Percentiles rank a stretch among this genome's conserved stretches.
Evolutionary conservation across 305 asterid genomes (phyloP).

Genomic region (Euphrasia arctica): DNA sequence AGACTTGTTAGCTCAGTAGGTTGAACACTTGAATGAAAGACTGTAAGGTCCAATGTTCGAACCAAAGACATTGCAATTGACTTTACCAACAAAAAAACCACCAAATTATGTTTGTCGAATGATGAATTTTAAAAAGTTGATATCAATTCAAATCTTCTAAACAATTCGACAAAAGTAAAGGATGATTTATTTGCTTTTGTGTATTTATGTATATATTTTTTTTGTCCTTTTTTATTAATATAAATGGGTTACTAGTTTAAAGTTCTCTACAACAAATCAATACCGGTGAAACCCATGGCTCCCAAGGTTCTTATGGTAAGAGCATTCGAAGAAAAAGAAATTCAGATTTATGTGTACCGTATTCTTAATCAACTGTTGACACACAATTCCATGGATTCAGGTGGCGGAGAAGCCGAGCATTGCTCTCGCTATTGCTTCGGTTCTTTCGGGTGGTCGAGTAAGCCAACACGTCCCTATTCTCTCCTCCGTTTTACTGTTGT

Average conservation of each 20-base stretch:
- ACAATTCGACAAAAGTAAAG: too few relatives aligned
- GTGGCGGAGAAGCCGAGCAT: conserved; percentile 97
- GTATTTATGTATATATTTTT: too few relatives aligned
- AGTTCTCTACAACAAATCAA: conserved; percentile 16
- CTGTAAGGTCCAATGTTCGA: too few relatives aligned
- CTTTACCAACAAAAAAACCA: too few relatives aligned
- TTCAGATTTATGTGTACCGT: background rate
- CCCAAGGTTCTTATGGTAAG: conserved; percentile 64
- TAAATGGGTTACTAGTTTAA: background rate
- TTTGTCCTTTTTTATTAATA: too few relatives aligned
- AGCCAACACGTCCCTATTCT: conserved; percentile 23
- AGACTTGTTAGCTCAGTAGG: too few relatives aligned
- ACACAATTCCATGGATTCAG: conserved; percentile 33
- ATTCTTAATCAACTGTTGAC: background rate
- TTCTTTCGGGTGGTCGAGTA: conserved; percentile 76
- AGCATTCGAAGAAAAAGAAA: background rate
- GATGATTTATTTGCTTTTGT: too few relatives aligned
- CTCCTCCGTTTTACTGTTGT: background rate
- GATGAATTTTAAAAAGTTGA: too few relatives aligned
- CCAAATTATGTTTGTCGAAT: too few relatives aligned
- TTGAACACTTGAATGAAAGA: too few relatives aligned
- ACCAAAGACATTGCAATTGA: too few relatives aligned
- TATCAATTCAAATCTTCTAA: too few relatives aligned
- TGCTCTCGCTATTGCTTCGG: conserved; percentile 81
- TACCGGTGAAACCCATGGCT: conserved; percentile 38